phyloP scores from a whole-genome alignment of 2,329 filamentous ascomycete genomes.

The Magnaporthiopsis poae region DNA sequence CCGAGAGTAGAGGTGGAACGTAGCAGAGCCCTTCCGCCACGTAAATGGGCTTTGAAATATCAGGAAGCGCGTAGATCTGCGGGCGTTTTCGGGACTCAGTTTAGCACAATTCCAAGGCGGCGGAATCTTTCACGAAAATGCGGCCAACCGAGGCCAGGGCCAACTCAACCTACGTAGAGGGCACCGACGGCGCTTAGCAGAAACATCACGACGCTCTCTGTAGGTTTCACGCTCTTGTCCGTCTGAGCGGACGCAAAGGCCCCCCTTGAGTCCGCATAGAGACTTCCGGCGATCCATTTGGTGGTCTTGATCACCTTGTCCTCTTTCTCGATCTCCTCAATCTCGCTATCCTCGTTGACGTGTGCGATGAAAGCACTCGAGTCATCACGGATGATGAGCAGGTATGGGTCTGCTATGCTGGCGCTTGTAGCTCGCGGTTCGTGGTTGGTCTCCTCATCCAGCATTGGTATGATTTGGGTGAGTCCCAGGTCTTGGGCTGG shows the following conservation, averaged over 20 bases:
- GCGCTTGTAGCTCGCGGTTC: constrained; percentile 70
- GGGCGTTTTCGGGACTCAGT: neutral
- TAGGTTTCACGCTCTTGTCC: constrained; percentile 29
- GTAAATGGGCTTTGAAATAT: constrained; percentile 62
- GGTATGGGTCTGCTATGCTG: constrained; percentile 77
- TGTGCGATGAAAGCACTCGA: constrained; percentile 68
- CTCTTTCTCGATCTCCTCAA: constrained; percentile 67
- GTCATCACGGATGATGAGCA: constrained; percentile 77
- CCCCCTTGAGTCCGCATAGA: constrained; percentile 61
- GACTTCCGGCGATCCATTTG: constrained; percentile 73
- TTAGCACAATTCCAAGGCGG: neutral
- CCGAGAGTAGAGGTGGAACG: constrained; percentile 64
- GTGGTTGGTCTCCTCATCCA: constrained; percentile 77
- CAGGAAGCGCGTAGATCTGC: constrained; percentile 68
- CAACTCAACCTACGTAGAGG: constrained; percentile 51
- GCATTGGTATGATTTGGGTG: constrained; percentile 82
- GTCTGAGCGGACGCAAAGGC: constrained; percentile 36
- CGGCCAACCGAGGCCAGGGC: neutral
- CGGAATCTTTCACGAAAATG: neutral
- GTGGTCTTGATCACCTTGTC: constrained; percentile 46
- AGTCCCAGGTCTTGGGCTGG: constrained; percentile 65
- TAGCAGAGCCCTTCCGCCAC: constrained; percentile 67
- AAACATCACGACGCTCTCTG: constrained; percentile 59
- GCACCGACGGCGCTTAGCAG: constrained; percentile 66
- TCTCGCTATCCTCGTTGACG: constrained; percentile 70